Percentiles rank a stretch among this genome's conserved stretches.
Evolutionary conservation across 345 rosid species (phyloP).

Genomic region (Pistacia atlantica): DNA sequence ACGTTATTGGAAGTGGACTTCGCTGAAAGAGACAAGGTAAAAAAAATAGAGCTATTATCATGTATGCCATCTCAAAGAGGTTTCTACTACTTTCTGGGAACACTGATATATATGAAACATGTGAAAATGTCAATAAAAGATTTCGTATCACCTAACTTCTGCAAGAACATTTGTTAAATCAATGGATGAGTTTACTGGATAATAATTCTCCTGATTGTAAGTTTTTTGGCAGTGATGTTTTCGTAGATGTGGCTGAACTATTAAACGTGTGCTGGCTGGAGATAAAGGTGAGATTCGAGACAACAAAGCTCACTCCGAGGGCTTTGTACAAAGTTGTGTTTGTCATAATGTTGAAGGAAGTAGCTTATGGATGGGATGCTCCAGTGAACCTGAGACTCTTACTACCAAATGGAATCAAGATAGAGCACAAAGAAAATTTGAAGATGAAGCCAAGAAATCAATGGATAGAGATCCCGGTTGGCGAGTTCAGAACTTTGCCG

Average conservation of each 20-base stretch:
- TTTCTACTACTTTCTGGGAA: too few species aligned
- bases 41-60: too few species aligned
- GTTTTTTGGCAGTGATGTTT: conserved; percentile 27
- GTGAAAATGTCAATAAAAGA: too few species aligned
- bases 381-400: conserved; percentile 52
- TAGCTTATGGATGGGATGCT: conserved; percentile 53
- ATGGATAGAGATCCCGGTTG: conserved; percentile 61
- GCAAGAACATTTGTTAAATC: too few species aligned
- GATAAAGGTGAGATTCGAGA: conserved; percentile 41
- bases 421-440: conserved; percentile 40
- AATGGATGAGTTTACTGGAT: too few species aligned
- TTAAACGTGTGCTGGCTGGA: conserved; percentile 67
- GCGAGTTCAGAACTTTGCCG: conserved; percentile 39
- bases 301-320: conserved; percentile 52
- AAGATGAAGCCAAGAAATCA: conserved; percentile 29
- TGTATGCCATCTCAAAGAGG: too few species aligned
- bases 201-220: not conserved
- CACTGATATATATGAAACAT: too few species aligned
- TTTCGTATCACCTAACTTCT: too few species aligned
- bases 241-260: conserved; percentile 48
- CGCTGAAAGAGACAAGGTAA: conserved; percentile 41
- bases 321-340: conserved; percentile 47
- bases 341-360: conserved; percentile 48
- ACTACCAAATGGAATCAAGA: conserved; percentile 42
- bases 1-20: conserved; percentile 58